Base-by-base conservation (phyloP, 805 yeast genomes). In the Yueomyces sinensis region DNA sequence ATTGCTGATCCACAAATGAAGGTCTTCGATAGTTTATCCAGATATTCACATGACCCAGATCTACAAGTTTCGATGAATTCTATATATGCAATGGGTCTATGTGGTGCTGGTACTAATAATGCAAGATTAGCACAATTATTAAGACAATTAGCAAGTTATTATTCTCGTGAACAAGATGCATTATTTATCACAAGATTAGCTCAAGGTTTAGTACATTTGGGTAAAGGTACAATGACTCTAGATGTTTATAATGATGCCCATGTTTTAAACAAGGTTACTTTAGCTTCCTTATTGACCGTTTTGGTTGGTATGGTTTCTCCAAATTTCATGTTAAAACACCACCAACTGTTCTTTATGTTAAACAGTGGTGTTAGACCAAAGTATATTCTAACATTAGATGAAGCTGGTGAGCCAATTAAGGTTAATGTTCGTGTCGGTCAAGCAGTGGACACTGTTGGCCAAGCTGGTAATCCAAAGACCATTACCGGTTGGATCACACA, bases 401-500 rank as follows among this genome's bases (percentile, higher is more conserved):
- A 87, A 56, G 75, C 80, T 20, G 72, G 89, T 57, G 75, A 86
- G 46, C 95, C 95, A 27, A 63, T 91, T 41, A 89, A 89, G 65
- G 97, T 91, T 9, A 89, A 84, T 45, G 98, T 91, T 9, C 74
- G 99, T 54, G 97, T 91, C 22, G 99, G 99, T 42, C 96, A 89
- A 62, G 97, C 98, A 5, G 97, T 91, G 20, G 98, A 91, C 56
- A 84, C 87, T 28, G 97, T 91, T 41, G 99, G 98, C 24, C 97
- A 89, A 59, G 99, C 97, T 0, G 99, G 99, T 63, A 84, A 83
- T 48, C 99, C 98, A 32, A 91, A 91, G 67, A 87, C 96, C 11
- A 91, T 91, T 32, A 91, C 99, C 4, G 99, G 99, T 27, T 91
- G 98, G 98, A 97, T 91, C 16, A 91, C 99, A 1, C 98, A 91